Evolutionary conservation across 768 basidiomycete genomes (phyloP), one percentile per base, ranked within the genome.

Genomic region (Rhizopogon salebrosus): DNA sequence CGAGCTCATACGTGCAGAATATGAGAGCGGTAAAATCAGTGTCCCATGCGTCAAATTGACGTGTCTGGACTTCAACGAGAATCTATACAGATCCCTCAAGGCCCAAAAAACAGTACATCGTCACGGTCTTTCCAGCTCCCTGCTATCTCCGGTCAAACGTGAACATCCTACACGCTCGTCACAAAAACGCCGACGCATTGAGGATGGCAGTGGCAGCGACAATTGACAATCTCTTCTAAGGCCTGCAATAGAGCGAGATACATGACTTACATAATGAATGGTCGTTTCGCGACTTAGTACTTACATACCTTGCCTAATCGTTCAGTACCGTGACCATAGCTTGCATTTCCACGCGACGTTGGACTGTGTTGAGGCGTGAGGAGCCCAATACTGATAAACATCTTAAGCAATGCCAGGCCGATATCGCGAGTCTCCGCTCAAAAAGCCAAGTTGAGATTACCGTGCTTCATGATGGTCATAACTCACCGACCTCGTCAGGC

Each of bases 31-130:
- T 16, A 56, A 69, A 48, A 64, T 76, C 18, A 60, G 57, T 10
- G 76, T 77, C 9, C 79, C 79, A 5, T 82, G 80, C 56, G 76
- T 80, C 41, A 69, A 69, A 41, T 64, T 83, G 29, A 67, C 72
- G 49, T 80, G 74, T 57, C 61, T 75, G 20, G 69, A 64, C 34
- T 82, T 77, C 60, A 72, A 79, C 57, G 62, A 72, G 13, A 63
- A 62, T 26, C 67, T 83, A 11, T 72, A 70, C 54, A 39, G 22
- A 0, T 23, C 10, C 27, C 48, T 62, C 41, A 59, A 57, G 34
- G 50, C 54, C 24, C 56, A 6, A 46, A 31, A 34, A 20, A 34
- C 18, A 8, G 5, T 0, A 23, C 43, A 45, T 18, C 13, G 5
- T 20, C 20, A 6, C 27, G 27, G 9, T 20, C 29, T 8, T 29